Base-by-base conservation (phyloP, 345 rosid species). In the Aquilaria sinensis region DNA sequence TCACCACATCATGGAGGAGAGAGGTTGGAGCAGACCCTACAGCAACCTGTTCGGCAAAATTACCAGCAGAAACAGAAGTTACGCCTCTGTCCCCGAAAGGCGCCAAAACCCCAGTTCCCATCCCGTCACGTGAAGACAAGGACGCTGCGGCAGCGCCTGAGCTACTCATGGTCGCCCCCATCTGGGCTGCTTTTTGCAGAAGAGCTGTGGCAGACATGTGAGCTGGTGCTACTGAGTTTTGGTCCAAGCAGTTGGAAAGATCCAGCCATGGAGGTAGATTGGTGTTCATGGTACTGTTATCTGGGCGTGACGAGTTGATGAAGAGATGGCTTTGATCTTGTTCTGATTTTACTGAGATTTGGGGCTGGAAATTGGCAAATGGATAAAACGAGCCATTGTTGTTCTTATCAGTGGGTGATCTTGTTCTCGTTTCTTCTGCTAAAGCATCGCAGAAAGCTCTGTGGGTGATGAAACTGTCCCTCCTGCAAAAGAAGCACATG, bases 391-490 rank as follows among this genome's bases (percentile, higher is more conserved):
- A 10, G 74, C 43, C 53, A 72, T 58, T 9, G 72, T 45, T 33
- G 75, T 69, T 74, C 16, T 64, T 23, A 31, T 69, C 56, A 12
- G 75, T 49, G 10, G 56, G 71, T 10, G 77, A 57, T 65, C 76
- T 77, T 15, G 66, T 81, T 52, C 66, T 23, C 23, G 23, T 74
- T 56, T 84, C 89, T 47, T 81, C 79, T 2, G 83, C 75, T 51
- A 81, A 69, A 55, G 82, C 78, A 47, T 84, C 86, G 55, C 89
- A 84, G 70, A 84, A 84, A 10, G 89, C 89, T 63, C 86, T 75
- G 64, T 84, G 89, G 5, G 89, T 84, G 75, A 77, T 74, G 74
- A 81, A 84, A 73, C 89, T 84, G 74, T 84, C 89, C 74, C 86
- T 81, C 72, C 89, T 84, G 78, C 45, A 64, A 53, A 58, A 37